Evolutionary conservation across 352 stramenopile genomes (phyloP).

Genomic region (Phytopythium delawarense): DNA sequence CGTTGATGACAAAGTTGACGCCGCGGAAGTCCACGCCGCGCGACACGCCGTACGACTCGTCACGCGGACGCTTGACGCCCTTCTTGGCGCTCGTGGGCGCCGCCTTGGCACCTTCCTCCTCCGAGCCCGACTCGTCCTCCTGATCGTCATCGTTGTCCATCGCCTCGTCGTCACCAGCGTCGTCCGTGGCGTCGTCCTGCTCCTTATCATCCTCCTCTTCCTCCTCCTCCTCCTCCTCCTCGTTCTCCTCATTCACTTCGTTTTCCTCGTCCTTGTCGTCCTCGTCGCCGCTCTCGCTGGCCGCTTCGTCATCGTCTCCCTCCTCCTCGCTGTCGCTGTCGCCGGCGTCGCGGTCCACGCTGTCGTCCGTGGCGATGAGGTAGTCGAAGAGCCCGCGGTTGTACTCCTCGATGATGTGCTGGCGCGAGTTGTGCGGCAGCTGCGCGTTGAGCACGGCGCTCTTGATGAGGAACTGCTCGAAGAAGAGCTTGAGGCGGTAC

Average conservation of each 20-base stretch:
- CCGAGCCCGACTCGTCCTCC: conserved; percentile 23
- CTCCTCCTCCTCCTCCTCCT: conserved; percentile 33
- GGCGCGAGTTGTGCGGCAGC: conserved; percentile 95
- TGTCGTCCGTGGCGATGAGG: conserved; percentile 98
- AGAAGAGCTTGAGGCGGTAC: conserved; percentile 98
- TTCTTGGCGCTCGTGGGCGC: conserved; percentile 23
- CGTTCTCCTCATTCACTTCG: conserved; percentile 29
- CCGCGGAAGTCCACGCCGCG: conserved; percentile 98
- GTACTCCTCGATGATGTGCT: conserved; percentile 96
- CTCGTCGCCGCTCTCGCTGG: conserved; percentile 32
- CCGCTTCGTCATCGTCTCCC: conserved; percentile 61
- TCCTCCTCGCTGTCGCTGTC: conserved; percentile 62
- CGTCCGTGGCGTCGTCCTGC: conserved; percentile 31
- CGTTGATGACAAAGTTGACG: conserved; percentile 99
- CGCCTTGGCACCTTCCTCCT: conserved; percentile 25
- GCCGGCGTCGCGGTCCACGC: conserved; percentile 84
- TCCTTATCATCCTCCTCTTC: conserved; percentile 37
- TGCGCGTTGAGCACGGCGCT: conserved; percentile 98
- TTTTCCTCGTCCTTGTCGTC: conserved; percentile 42
- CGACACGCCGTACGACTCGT: conserved; percentile 94
- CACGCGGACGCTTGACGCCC: conserved; percentile 53
- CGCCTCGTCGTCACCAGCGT: conserved; percentile 86
- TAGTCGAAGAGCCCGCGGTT: conserved; percentile 98
- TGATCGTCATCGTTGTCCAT: conserved; percentile 26
- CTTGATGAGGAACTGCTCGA: conserved; percentile 99